Base-by-base conservation (phyloP, 768 basidiomycete genomes). In the Hortiboletus flavorubellus region DNA sequence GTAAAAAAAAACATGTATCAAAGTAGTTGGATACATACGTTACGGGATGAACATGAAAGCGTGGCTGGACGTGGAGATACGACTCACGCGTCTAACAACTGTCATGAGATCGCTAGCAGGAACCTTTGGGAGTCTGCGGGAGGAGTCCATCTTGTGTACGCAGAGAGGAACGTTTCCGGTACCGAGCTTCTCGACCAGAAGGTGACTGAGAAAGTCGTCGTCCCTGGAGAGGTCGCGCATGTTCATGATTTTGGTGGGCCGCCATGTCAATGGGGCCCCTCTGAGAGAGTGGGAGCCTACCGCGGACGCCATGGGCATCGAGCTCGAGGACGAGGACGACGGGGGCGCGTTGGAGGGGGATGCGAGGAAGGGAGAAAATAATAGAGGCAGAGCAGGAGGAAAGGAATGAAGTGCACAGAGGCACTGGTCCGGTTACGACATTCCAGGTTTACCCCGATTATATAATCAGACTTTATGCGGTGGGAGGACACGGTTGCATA, bases 131-230 rank as follows among this genome's bases (percentile, higher is more conserved):
- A 92, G 79, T 46, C 84, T 79, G 52, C 88, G 80, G 57, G 82
- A 80, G 26, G 86, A 76, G 69, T 93, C 90, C 91, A 93, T 93
- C 73, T 91, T 93, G 77, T 93, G 91, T 14, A 93, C 91, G 53
- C 86, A 80, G 50, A 93, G 79, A n/a, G 91, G 91, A 8, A 87
- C 86, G 37, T 65, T 73, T 33, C 87, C 87, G 4, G 90, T 90
- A 42, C 91, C 91, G 34, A 93, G 82, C 64, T 92, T 92, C 75
- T 93, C 91, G 58, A 93, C 89, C 54, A 93, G 83, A 38, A 93
- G 80, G 75, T 93, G 89, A 66, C 87, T 89, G 69, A 93, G 85
- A 70, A 92, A 93, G 74, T 93, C 91, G 71, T 93, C 91, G 74
- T 93, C 91, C 72, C 83, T 85, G 65, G 91, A 89, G 58, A 93